phyloP scores from a whole-genome alignment of 2,329 filamentous ascomycete genomes.

The Exophiala sideris region DNA sequence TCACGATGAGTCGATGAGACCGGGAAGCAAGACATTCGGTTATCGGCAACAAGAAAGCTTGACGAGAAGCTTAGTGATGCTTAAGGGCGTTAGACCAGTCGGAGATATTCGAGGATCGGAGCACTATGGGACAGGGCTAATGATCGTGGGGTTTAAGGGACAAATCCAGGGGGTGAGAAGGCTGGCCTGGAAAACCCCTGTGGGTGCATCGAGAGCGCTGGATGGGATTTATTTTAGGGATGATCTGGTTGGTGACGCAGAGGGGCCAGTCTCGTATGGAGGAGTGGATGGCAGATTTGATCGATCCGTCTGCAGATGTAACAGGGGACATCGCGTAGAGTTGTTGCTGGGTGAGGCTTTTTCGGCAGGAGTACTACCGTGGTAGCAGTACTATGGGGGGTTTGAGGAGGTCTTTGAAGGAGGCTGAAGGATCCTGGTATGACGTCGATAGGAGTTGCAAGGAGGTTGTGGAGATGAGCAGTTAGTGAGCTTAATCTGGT shows the following conservation, averaged over 20 bases:
- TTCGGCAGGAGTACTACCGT: neutral
- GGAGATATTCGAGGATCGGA: neutral
- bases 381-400: neutral
- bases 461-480: neutral
- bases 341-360: too few species aligned
- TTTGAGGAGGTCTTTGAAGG: constrained; percentile 15
- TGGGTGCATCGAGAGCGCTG: neutral
- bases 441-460: constrained; percentile 17
- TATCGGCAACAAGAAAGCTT: constrained; percentile 38
- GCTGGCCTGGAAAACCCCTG: neutral
- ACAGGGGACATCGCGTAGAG: neutral
- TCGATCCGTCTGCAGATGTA: neutral
- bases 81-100: constrained; percentile 7
- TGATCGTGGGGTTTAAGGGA: neutral
- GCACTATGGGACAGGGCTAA: neutral
- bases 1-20: constrained; percentile 25
- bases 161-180: neutral
- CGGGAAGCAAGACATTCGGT: constrained; percentile 10
- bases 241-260: constrained; percentile 1
- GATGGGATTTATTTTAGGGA: neutral
- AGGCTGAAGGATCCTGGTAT: constrained; percentile 4
- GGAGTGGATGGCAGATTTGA: constrained; percentile 1
- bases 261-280: neutral
- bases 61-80: constrained; percentile 37
- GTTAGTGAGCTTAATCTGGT: neutral